phyloP scores from a whole-genome alignment of 2,329 filamentous ascomycete genomes.

The Cercospora sojina region DNA sequence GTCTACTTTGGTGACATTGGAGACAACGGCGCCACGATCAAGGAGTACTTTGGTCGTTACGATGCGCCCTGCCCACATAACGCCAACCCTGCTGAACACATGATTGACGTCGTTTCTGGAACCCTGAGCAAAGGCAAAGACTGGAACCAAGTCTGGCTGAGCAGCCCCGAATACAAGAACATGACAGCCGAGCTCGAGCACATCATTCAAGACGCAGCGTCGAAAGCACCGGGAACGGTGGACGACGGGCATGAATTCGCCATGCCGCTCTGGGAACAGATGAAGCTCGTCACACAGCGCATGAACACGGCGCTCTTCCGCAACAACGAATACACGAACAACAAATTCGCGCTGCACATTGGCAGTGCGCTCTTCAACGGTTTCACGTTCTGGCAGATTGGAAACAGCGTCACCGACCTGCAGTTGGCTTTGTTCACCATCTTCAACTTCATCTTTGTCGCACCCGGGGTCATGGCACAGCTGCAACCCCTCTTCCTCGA shows the following conservation, averaged over 20 bases:
- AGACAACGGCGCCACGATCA: conserved; percentile 43
- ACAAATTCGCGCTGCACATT: conserved; percentile 60
- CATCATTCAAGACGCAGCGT: conserved; percentile 41
- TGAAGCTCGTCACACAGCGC: conserved; percentile 44
- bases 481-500: conserved; percentile 61
- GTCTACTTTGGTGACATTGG: conserved; percentile 64
- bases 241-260: conserved; percentile 49
- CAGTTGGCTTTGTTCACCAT: conserved; percentile 39
- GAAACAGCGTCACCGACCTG: conserved; percentile 38
- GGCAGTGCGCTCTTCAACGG: conserved; percentile 51
- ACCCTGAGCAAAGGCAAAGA: conserved; percentile 44
- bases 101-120: conserved; percentile 50
- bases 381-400: conserved; percentile 51
- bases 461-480: conserved; percentile 53
- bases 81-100: conserved; percentile 56
- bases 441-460: conserved; percentile 40
- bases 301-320: conserved; percentile 62
- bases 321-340: conserved; percentile 65
- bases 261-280: conserved; percentile 45
- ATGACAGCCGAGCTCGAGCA: conserved; percentile 44
- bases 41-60: conserved; percentile 54
- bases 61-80: conserved; percentile 53
- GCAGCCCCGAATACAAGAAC: conserved; percentile 40
- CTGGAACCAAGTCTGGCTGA: conserved; percentile 49
- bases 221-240: conserved; percentile 38